Conservation (phyloP, 2,329 filamentous ascomycete genomes). For the Chrysoporthe puriensis region DNA sequence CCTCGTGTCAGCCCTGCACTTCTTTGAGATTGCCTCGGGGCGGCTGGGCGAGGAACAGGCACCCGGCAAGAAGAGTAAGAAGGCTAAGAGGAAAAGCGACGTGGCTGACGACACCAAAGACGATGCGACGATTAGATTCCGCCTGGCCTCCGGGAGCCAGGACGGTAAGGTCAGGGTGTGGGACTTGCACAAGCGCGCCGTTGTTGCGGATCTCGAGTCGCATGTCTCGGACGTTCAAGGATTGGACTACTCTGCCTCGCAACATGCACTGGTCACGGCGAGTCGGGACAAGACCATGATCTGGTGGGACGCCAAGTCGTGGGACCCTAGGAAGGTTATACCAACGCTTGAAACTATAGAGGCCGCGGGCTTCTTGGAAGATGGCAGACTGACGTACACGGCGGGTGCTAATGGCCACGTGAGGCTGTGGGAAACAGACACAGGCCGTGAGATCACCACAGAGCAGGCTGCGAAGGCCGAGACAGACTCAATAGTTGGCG, state of each 20-base stretch:
- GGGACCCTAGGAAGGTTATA: conserved; percentile 80
- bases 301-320: conserved; percentile 84
- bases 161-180: conserved; percentile 91
- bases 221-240: conserved; percentile 94
- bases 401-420: conserved; percentile 83
- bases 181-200: conserved; percentile 84
- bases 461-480: conserved; percentile 68
- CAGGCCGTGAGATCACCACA: conserved; percentile 76
- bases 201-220: conserved; percentile 78
- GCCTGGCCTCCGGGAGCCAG: conserved; percentile 88
- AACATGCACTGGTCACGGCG: conserved; percentile 78
- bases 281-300: conserved; percentile 94
- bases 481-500: conserved; percentile 70
- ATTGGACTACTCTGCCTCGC: conserved; percentile 76
- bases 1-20: conserved; percentile 85
- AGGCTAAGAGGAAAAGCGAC: conserved; percentile 49
- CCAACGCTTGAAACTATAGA: conserved; percentile 87
- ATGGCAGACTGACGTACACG: conserved; percentile 75
- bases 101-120: conserved; percentile 42
- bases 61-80: conserved; percentile 44
- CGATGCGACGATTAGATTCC: conserved; percentile 60
- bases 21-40: conserved; percentile 74
- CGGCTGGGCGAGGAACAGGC: conserved; percentile 47
- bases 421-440: conserved; percentile 80
- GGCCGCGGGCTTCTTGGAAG: conserved; percentile 75